phyloP scores from a whole-genome alignment of 2,329 filamentous ascomycete species.

The Ophiostoma sp. region DNA sequence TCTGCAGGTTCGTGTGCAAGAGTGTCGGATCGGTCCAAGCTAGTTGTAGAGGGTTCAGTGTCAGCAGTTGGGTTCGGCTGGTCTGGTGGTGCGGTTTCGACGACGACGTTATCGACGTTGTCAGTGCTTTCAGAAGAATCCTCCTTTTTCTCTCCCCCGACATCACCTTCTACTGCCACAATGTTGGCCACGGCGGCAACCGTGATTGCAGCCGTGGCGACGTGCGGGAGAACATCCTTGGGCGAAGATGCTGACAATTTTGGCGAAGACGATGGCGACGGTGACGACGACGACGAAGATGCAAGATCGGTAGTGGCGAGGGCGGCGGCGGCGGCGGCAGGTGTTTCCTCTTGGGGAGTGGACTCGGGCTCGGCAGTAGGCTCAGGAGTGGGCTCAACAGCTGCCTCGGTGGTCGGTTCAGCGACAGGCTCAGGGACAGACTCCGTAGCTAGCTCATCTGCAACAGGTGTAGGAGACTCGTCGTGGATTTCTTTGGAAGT shows the following conservation, averaged over 20 bases:
- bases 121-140: not conserved
- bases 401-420: not conserved
- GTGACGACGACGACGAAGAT: not conserved
- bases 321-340: not conserved
- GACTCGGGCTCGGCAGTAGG: not conserved
- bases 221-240: conserved; percentile 14
- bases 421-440: not conserved
- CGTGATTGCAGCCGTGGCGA: conserved; percentile 14
- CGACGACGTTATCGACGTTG: not conserved
- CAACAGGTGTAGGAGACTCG: not conserved
- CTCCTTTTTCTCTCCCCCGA: conserved; percentile 3
- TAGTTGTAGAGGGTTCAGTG: conserved; percentile 23
- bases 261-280: not conserved
- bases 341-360: not conserved
- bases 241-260: not conserved
- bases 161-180: conserved; percentile 26
- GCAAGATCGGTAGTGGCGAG: not conserved
- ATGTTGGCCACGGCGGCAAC: conserved; percentile 18
- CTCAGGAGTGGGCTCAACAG: not conserved
- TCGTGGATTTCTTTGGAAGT: not conserved
- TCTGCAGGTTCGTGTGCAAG: conserved; percentile 25
- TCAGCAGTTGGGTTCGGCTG: conserved; percentile 19
- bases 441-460: not conserved
- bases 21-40: conserved; percentile 21
- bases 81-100: not conserved